A percentile compares a stretch with the other conserved stretches of the same genome.
These are phyloP conservation scores for Thoreauomyces humboldtii DNA, from an alignment of 192 early-diverging fungal species.

Conservation along the genomic window DNA sequence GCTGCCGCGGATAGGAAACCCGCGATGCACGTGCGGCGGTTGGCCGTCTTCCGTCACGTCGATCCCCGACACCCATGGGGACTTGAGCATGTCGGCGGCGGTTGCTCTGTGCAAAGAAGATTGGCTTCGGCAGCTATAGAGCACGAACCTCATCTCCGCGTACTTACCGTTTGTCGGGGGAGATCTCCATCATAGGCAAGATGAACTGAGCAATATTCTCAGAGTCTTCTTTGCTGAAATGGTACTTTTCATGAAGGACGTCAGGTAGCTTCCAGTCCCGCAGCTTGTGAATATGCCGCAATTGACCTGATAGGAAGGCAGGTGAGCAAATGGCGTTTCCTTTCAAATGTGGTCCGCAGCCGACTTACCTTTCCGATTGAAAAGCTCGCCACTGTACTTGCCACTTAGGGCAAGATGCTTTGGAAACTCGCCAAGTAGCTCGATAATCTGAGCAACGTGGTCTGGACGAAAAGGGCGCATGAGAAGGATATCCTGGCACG, in stretches of 20 bases:
- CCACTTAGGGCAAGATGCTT: constrained; percentile 77
- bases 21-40: constrained; percentile 27
- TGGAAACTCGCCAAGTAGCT: constrained; percentile 85
- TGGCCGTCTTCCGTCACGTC: constrained; percentile 22
- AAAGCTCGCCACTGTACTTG: constrained; percentile 80
- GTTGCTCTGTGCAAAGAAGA: constrained; percentile 29
- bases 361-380: constrained; percentile 77
- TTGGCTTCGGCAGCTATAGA: neutral
- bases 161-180: constrained; percentile 18
- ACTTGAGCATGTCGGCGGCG: constrained; percentile 40
- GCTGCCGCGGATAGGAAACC: constrained; percentile 18
- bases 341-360: too few species aligned
- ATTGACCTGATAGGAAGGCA: constrained; percentile 56
- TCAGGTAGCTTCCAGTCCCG: constrained; percentile 78
- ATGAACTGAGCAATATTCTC: constrained; percentile 78
- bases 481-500: neutral
- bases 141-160: too few species aligned
- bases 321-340: too few species aligned
- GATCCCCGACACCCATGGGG: constrained; percentile 40
- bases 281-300: constrained; percentile 85
- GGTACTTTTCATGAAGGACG: constrained; percentile 88
- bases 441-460: constrained; percentile 95
- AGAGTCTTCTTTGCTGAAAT: constrained; percentile 66
- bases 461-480: constrained; percentile 55
- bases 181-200: constrained; percentile 69